phyloP scores from a whole-genome alignment of 2,329 filamentous ascomycete species.

The Diplodia scrobiculata region DNA sequence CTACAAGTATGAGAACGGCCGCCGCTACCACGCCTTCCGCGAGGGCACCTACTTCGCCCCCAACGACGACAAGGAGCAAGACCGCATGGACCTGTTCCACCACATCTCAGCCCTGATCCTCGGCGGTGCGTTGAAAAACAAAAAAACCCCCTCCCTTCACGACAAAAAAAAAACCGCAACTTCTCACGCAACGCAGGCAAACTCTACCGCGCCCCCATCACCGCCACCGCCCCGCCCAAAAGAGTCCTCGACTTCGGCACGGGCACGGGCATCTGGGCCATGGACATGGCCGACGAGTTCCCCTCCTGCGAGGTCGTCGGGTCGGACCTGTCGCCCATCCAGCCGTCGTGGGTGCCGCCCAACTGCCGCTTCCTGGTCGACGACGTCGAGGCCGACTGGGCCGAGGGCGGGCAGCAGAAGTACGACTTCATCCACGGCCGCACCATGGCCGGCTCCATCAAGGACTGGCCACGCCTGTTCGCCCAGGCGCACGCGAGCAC shows the following conservation, averaged over 20 bases:
- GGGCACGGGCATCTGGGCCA: slow-evolving; percentile 37
- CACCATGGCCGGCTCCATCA: slow-evolving; percentile 56
- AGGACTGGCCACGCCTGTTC: slow-evolving; percentile 57
- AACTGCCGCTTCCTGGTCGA: slow-evolving; percentile 47
- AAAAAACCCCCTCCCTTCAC: no score
- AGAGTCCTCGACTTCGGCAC: slow-evolving; percentile 42
- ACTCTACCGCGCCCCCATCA: neutral
- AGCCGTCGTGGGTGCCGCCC: slow-evolving; percentile 42
- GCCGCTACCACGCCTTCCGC: slow-evolving; percentile 35
- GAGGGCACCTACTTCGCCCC: slow-evolving; percentile 42
- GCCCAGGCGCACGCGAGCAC: slow-evolving; percentile 46
- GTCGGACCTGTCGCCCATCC: slow-evolving; percentile 46
- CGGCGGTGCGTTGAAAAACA: slow-evolving; percentile 31
- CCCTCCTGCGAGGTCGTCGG: slow-evolving; percentile 41
- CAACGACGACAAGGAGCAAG: slow-evolving; percentile 46
- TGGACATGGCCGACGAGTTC: slow-evolving; percentile 30
- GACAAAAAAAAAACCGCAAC: no score
- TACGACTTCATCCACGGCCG: slow-evolving; percentile 62
- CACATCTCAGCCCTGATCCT: slow-evolving; percentile 45
- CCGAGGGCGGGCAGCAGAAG: neutral
- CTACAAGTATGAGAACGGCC: slow-evolving; percentile 30
- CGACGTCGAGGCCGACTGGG: slow-evolving; percentile 41
- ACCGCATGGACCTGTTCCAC: slow-evolving; percentile 44
- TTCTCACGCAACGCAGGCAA: neutral
- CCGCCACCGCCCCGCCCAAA: neutral